Evolutionary conservation across 2,329 filamentous ascomycete genomes (phyloP).

Genomic region (Capronia americana): DNA sequence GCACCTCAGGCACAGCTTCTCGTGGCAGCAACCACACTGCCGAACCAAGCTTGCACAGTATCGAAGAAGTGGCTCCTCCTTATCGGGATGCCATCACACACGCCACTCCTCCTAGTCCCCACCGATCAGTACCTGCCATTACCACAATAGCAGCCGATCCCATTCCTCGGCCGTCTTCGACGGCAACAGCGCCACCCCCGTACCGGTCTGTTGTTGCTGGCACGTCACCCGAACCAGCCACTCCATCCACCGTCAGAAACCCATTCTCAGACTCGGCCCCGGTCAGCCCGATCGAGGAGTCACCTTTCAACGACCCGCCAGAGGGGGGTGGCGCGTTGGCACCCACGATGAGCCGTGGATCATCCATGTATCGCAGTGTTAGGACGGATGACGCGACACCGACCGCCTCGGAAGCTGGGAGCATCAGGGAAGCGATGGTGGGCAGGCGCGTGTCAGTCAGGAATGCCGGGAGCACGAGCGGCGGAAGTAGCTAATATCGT

Average conservation of each 20-base stretch:
- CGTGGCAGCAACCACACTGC: conserved; percentile 26
- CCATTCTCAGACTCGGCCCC: conserved; percentile 38
- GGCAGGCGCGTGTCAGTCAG: conserved; percentile 37
- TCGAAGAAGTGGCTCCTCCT: conserved; percentile 40
- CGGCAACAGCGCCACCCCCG: conserved; percentile 38
- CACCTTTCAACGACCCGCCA: conserved; percentile 39
- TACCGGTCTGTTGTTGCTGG: conserved; percentile 30
- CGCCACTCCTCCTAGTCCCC: conserved; percentile 24
- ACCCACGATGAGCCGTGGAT: conserved; percentile 34
- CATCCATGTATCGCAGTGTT: conserved; percentile 34
- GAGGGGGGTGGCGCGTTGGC: conserved; percentile 16
- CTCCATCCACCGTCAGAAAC: conserved; percentile 28
- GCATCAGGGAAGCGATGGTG: conserved; percentile 36
- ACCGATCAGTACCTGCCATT: conserved; percentile 17
- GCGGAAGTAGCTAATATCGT: conserved; percentile 16
- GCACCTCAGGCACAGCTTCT: conserved; percentile 21
- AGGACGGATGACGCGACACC: conserved; percentile 27
- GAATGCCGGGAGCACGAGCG: conserved; percentile 10
- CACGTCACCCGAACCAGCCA: conserved; percentile 8
- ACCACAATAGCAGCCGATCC: conserved; percentile 26
- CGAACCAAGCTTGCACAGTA: conserved; percentile 37
- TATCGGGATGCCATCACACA: conserved; percentile 39
- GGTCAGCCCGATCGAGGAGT: conserved; percentile 37
- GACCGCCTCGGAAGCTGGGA: conserved; percentile 33
- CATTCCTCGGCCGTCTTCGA: conserved; percentile 35